Conservation (phyloP, 1,284 basidiomycete species). For the Quambalaria eucalypti region DNA sequence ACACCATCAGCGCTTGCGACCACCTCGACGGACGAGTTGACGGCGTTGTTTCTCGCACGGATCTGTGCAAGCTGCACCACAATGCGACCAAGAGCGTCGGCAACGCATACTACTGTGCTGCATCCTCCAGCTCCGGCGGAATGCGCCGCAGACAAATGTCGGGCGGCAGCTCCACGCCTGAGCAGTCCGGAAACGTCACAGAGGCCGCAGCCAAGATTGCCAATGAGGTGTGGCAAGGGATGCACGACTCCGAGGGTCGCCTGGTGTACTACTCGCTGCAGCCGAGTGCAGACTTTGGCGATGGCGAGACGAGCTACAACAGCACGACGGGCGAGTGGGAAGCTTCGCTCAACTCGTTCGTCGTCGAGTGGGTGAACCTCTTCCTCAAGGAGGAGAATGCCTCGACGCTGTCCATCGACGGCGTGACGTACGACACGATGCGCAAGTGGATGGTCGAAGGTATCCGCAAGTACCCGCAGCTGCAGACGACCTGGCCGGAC, state of each 20-base stretch:
- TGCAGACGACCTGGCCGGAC: not conserved
- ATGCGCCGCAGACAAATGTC: not conserved
- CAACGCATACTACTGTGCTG: not conserved
- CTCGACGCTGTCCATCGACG: not conserved
- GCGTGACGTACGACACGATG: not conserved
- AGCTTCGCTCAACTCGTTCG: not conserved
- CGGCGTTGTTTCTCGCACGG: not conserved
- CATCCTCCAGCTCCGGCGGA: not conserved
- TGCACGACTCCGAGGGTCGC: not conserved
- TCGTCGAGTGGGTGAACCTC: not conserved
- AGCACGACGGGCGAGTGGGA: not conserved
- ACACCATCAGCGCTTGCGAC: not conserved
- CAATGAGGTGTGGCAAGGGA: not conserved
- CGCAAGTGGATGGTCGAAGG: not conserved
- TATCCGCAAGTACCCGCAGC: not conserved
- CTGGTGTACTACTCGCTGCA: not conserved
- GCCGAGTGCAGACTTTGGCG: not conserved
- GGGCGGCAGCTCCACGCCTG: not conserved
- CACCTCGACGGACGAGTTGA: not conserved
- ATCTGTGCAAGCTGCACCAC: not conserved
- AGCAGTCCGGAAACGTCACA: not conserved
- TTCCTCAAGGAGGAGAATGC: slow-evolving; percentile 1
- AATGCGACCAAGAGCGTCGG: not conserved
- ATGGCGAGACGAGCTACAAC: not conserved
- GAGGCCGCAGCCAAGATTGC: not conserved